Evolutionary conservation across 179 eudicot genomes (phyloP), one percentile per base, ranked within the genome.

Genomic region (Camellia oleifera): DNA sequence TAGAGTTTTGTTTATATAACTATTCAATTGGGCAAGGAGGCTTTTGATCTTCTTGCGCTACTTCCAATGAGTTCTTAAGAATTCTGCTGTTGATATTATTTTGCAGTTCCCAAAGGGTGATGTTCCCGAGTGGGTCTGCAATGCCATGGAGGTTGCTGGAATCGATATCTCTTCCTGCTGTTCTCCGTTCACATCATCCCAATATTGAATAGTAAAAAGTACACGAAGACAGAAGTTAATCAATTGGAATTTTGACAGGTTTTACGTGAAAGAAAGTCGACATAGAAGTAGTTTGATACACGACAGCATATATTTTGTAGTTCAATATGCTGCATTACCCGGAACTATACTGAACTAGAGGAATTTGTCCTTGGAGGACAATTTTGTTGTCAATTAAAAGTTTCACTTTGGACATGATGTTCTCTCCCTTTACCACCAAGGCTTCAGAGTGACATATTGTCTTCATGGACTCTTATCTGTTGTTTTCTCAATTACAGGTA

Each of bases 141-240:
- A 91, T 77, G 97, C 97, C 74, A 93, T 95, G 98, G 93, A 92
- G 87, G 97, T 93, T 80, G 94, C 98, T 4, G 97, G 90, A 63
- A 84, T 93, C 26, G 93, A 95, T 83, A 86, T 93, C 80, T 90
- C 97, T 53, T 84, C 89, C 4, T 95, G 95, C 79, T 89, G 90
- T 78, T 75, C 76, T 65, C 79, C 87, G 13, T 78, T 71, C 44
- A 10, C 72, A 72, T 73, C 81, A 40, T 68, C 78, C 17, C 79
- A 77, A 70, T 77, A 62, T 66, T 45, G 48, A 44, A 15, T 15
- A 12, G 32, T 45, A 17, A 10, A 26, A 17, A 13, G 7, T 20
- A 75, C 12, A 26, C 64, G 3, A 73, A 26, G 8, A 2, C 68
- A 4, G 17, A 56, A 2, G 32, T 8, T 20, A 13, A 68, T 4